Base-by-base conservation (phyloP, 192 early-diverging fungal genomes). In the Backusella tuberculispora region DNA sequence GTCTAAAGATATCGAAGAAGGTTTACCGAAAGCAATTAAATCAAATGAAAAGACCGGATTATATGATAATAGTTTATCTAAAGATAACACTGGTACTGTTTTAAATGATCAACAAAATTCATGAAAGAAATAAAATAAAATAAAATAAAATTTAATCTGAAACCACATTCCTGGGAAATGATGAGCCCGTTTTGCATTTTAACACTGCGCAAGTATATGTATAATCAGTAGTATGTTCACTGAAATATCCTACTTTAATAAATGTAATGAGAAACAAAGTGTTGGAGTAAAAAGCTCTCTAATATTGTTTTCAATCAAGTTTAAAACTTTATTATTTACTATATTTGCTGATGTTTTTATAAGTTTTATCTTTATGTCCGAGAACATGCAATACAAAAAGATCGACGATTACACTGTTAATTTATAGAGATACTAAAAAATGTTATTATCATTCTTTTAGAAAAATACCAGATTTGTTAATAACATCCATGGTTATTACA, bases 1-100 rank as follows among this genome's bases (percentile, higher is more conserved):
- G 10, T 17, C 29, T 63, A 60, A 44, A 37, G 71, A 72, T 24
- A 56, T 63, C n/a, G 53, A 60, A 43, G 48, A 37, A 13, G 53
- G 50, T 19, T 12, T 45, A 21, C 37, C 21, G 3, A n/a, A 40
- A 43, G 41, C 17, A 26, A 68, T 17, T 43, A 41, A 45, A 68
- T 17, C 53, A 10, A 24, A 60, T 24, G 53, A 60, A 60, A 60
- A 26, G 9, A 24, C 26, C 0, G 21, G 24, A 26, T 1, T 60
- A 26, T 1, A 17, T 2, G 29, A 34, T 34, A 34, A 34, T 50
- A 50, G 6, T 19, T 24, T 24, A 2, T 26, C 53, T 60, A 24
- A 60, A 26, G 21, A 60, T 9, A 29, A 12, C 8, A 26, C 53
- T 26, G 12, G 21, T 26, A 24, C 21, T 26, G n/a, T 60, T 60